Evolutionary conservation across 768 basidiomycete species (phyloP).

Genomic region (Pulveroboletus sp.): DNA sequence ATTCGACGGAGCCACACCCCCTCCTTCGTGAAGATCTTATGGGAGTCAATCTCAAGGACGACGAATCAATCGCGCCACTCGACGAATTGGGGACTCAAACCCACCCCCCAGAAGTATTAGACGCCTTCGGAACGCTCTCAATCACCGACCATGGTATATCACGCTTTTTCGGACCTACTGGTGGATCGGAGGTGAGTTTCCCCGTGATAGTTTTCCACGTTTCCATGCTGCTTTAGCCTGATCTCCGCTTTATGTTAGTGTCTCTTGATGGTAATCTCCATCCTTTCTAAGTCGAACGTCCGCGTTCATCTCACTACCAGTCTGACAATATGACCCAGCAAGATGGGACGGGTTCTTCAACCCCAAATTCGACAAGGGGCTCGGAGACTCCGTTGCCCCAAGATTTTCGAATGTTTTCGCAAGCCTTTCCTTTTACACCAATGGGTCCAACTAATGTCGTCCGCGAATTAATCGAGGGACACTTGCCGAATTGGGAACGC

Average conservation of each 20-base stretch:
- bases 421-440: conserved; percentile 62
- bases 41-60: conserved; percentile 29
- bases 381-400: conserved; percentile 28
- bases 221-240: conserved; percentile 10
- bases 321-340: conserved; percentile 20
- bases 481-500: conserved; percentile 52
- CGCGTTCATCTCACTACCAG: conserved; percentile 18
- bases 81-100: conserved; percentile 18
- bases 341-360: conserved; percentile 15
- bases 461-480: conserved; percentile 46
- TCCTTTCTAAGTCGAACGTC: not conserved
- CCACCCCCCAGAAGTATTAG: conserved; percentile 43
- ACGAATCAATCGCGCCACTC: conserved; percentile 20
- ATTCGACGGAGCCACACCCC: conserved; percentile 54
- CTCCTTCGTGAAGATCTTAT: conserved; percentile 53
- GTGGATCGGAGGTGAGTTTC: conserved; percentile 58
- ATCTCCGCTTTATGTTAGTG: conserved; percentile 23
- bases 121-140: conserved; percentile 57
- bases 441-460: conserved; percentile 45
- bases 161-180: conserved; percentile 65
- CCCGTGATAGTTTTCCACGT: conserved; percentile 1
- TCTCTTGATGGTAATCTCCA: conserved; percentile 30
- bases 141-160: conserved; percentile 58
- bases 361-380: conserved; percentile 27
- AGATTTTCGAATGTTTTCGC: conserved; percentile 47